These are phyloP conservation scores for Gossypium turneri DNA, from an alignment of 345 rosid species.

Conservation along the genomic window DNA sequence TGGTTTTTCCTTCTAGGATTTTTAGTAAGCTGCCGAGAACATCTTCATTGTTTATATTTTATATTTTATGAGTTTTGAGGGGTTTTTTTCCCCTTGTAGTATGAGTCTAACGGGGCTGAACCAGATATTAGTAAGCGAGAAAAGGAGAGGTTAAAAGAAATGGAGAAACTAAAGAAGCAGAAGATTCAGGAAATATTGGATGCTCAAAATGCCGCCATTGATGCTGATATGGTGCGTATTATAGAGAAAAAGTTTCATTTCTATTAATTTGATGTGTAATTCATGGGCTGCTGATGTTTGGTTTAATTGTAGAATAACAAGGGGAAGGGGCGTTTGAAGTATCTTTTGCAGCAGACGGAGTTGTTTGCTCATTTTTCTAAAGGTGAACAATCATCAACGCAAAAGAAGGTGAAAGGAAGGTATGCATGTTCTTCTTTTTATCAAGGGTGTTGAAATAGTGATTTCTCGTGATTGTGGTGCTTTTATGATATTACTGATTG, in stretches of 20 bases:
- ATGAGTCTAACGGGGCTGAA: slow-evolving; percentile 35
- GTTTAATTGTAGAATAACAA: slow-evolving; percentile 58
- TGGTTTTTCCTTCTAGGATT: neutral
- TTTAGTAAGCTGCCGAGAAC: neutral
- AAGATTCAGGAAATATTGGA: slow-evolving; percentile 94
- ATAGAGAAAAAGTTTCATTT: neutral
- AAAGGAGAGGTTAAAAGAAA: slow-evolving; percentile 75
- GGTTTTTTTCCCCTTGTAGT: slow-evolving; percentile 30
- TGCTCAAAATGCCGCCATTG: slow-evolving; percentile 83
- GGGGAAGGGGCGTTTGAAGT: slow-evolving; percentile 92
- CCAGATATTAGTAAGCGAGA: slow-evolving; percentile 79
- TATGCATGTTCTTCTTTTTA: slow-evolving; percentile 20
- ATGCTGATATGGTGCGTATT: slow-evolving; percentile 80
- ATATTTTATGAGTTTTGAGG: neutral
- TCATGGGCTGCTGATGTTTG: slow-evolving; percentile 11
- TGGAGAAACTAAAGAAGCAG: slow-evolving; percentile 87
- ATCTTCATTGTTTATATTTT: neutral
- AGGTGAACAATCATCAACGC: slow-evolving; percentile 67
- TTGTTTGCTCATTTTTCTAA: slow-evolving; percentile 96
- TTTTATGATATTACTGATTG: neutral
- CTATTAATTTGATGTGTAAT: neutral
- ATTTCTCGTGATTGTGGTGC: neutral
- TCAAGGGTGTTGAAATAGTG: neutral
- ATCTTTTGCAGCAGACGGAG: slow-evolving; percentile 94
- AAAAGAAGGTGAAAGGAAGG: slow-evolving; percentile 78